These are phyloP conservation scores for Euphrasia arctica DNA, from an alignment of 305 asterid genomes.

Conservation along the genomic window DNA sequence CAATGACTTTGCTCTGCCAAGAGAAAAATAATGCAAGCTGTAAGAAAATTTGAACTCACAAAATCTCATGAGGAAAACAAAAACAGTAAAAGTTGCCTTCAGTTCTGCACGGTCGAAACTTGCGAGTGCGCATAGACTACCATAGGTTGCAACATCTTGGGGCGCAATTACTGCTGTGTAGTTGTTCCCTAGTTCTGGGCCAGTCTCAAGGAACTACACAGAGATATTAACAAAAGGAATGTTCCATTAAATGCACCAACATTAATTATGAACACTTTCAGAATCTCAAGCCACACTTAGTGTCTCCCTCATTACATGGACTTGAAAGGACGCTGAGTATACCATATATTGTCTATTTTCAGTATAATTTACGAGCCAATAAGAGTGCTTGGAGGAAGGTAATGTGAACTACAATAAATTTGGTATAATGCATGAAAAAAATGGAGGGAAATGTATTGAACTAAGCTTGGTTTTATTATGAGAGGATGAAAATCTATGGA, in stretches of 20 bases:
- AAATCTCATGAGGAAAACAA: constrained; percentile 7
- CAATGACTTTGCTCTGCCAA: constrained; percentile 86
- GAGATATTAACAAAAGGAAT: neutral
- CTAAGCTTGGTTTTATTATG: too few relatives aligned
- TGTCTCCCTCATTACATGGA: too few relatives aligned
- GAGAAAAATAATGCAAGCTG: constrained; percentile 12
- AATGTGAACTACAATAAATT: too few relatives aligned
- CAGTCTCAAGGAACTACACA: constrained; percentile 80
- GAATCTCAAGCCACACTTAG: too few relatives aligned
- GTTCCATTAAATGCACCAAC: neutral
- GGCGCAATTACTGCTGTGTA: constrained; percentile 81
- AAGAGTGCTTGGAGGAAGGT: too few relatives aligned
- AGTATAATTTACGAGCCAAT: too few relatives aligned
- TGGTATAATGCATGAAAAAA: too few relatives aligned
- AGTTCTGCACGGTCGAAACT: constrained; percentile 87
- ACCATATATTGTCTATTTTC: too few relatives aligned
- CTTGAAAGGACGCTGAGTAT: too few relatives aligned
- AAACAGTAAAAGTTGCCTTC: constrained; percentile 47
- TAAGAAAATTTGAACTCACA: constrained; percentile 14
- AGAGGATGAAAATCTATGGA: too few relatives aligned
- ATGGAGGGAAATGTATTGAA: too few relatives aligned
- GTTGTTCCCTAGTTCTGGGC: constrained; percentile 71
- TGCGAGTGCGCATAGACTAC: constrained; percentile 94
- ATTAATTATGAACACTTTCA: too few relatives aligned
- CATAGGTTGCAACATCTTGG: constrained; percentile 95